These are phyloP conservation scores for Pseudophaeomoniella oleicola DNA, from an alignment of 2,329 filamentous ascomycete genomes.

Conservation along the genomic window DNA sequence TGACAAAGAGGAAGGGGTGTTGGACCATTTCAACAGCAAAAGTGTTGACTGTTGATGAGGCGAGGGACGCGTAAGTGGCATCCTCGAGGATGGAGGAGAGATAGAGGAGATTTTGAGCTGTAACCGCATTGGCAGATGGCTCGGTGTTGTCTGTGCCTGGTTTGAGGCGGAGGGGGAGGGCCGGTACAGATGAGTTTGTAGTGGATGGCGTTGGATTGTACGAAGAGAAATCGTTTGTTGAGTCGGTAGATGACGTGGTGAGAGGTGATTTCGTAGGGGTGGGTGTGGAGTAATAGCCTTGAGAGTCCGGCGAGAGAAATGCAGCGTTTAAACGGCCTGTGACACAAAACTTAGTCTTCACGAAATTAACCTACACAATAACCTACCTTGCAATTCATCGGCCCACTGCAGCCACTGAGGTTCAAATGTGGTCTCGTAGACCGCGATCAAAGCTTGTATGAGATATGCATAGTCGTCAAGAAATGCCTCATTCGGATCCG, in stretches of 20 bases:
- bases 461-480: conserved; percentile 92
- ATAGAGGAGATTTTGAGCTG: conserved; percentile 75
- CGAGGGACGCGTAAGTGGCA: conserved; percentile 42
- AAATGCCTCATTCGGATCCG: conserved; percentile 46
- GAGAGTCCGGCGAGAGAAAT: conserved; percentile 55
- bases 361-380: conserved; percentile 5
- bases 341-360: neutral
- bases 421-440: conserved; percentile 73
- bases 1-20: conserved; percentile 82
- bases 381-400: conserved; percentile 58
- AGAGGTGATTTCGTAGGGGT: conserved; percentile 8
- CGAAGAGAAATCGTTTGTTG: neutral
- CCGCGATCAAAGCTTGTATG: conserved; percentile 64
- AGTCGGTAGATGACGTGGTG: neutral
- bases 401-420: conserved; percentile 66
- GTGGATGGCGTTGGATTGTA: neutral
- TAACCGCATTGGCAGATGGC: conserved; percentile 77
- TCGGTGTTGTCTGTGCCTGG: conserved; percentile 89
- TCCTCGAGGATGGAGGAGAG: conserved; percentile 52
- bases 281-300: conserved; percentile 25
- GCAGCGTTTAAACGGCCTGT: conserved; percentile 57
- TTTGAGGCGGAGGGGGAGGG: conserved; percentile 75
- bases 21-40: conserved; percentile 88
- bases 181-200: conserved; percentile 33
- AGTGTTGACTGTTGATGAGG: conserved; percentile 60